Percentiles rank a stretch among this genome's conserved stretches.
Evolutionary conservation across 768 basidiomycete genomes (phyloP).

Genomic region (Fibroporia radiculosa): DNA sequence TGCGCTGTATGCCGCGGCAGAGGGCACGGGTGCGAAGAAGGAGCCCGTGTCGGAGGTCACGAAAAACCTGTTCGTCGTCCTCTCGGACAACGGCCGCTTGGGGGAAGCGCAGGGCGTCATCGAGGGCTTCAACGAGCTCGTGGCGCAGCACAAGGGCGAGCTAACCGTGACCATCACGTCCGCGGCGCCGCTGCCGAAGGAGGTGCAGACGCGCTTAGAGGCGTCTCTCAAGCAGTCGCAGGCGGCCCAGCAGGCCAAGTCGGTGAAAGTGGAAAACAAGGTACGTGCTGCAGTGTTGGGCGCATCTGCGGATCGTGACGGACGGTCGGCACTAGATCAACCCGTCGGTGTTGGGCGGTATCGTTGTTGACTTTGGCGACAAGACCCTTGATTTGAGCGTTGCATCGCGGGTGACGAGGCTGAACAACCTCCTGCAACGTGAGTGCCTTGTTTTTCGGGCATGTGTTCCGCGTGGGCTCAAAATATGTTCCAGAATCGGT

Average conservation of each 20-base stretch:
- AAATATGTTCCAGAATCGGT: not conserved
- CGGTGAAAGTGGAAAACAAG: constrained; percentile 87
- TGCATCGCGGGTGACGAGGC: constrained; percentile 87
- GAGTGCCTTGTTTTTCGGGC: constrained; percentile 22
- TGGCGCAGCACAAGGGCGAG: constrained; percentile 87
- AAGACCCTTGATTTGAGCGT: constrained; percentile 97
- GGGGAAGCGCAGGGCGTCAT: constrained; percentile 80
- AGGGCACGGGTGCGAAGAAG: constrained; percentile 57
- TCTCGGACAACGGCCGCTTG: constrained; percentile 91
- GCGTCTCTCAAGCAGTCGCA: constrained; percentile 78
- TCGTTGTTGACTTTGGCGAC: constrained; percentile 96
- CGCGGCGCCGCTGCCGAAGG: constrained; percentile 71
- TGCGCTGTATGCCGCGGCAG: constrained; percentile 59
- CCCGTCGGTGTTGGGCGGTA: constrained; percentile 82
- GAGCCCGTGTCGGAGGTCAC: constrained; percentile 78
- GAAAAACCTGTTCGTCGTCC: constrained; percentile 83
- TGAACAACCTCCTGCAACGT: constrained; percentile 86
- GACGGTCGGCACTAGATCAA: constrained; percentile 57
- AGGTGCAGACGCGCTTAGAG: constrained; percentile 73
- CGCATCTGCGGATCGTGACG: not conserved
- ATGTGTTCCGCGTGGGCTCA: not conserved
- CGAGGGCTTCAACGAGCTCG: constrained; percentile 85
- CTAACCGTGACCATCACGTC: constrained; percentile 89
- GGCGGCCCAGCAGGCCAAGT: constrained; percentile 80
- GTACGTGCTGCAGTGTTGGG: constrained; percentile 30